These are phyloP conservation scores for Lyophyllum decastes DNA, from an alignment of 768 basidiomycete species.

Conservation along the genomic window DNA sequence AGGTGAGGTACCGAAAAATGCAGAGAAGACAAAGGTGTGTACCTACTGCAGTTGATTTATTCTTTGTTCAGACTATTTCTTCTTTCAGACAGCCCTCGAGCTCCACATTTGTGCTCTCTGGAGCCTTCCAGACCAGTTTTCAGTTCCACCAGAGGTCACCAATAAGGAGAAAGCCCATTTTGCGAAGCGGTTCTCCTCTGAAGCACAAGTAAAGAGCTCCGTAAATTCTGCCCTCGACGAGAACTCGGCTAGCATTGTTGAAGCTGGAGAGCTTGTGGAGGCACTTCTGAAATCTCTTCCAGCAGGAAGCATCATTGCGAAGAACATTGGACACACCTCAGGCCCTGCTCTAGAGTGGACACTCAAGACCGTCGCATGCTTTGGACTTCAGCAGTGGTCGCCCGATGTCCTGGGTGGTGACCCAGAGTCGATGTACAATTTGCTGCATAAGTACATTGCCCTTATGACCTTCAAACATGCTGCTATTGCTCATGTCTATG, in stretches of 20 bases:
- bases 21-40: conserved; percentile 13
- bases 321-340: neutral
- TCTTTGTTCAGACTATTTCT: neutral
- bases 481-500: conserved; percentile 4
- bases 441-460: conserved; percentile 17
- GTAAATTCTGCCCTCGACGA: conserved; percentile 1
- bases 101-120: neutral
- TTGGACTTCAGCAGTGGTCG: conserved; percentile 5
- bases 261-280: neutral
- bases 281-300: neutral
- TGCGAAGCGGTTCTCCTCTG: neutral
- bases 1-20: conserved; percentile 12
- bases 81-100: neutral
- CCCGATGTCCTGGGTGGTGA: conserved; percentile 12
- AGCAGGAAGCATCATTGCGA: neutral
- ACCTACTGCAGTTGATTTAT: neutral
- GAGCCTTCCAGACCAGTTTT: neutral
- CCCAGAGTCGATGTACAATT: conserved; percentile 14
- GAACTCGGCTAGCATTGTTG: conserved; percentile 2
- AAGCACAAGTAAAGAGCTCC: neutral
- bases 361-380: neutral
- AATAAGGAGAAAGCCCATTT: neutral
- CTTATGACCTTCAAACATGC: conserved; percentile 14
- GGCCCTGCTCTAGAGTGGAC: neutral
- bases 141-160: neutral